Evolutionary conservation across 2,329 filamentous ascomycete species (phyloP).

Genomic region (Neofusicoccum sp.): DNA sequence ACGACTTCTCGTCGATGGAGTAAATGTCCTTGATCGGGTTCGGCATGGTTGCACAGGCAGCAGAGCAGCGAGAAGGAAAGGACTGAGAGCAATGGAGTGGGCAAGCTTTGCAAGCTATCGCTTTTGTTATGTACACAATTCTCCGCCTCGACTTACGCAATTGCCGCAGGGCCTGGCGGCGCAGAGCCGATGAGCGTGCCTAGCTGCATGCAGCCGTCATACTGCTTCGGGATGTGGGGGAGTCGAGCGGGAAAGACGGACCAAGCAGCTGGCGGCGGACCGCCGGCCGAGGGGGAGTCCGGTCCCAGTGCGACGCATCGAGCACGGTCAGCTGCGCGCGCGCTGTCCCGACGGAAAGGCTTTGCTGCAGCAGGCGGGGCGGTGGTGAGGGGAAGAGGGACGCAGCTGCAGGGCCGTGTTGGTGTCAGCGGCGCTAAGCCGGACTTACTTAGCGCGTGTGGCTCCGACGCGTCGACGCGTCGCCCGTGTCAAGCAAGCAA

Average conservation of each 20-base stretch:
- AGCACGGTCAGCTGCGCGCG: background rate
- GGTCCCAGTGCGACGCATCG: background rate
- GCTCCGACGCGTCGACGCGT: background rate
- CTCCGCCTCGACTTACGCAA: background rate
- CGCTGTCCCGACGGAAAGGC: background rate
- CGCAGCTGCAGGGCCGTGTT: background rate
- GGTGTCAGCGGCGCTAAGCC: background rate
- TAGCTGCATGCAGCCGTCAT: conserved; percentile 5
- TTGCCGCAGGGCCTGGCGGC: background rate
- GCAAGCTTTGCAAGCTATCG: background rate
- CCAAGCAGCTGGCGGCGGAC: background rate
- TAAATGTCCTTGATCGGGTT: conserved; percentile 32
- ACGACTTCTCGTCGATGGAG: conserved; percentile 34
- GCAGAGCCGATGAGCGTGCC: background rate
- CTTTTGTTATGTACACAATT: conserved; percentile 1
- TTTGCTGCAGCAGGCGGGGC: background rate
- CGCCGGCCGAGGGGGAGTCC: conserved; percentile 10
- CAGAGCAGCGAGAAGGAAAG: background rate
- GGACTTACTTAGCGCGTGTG: background rate
- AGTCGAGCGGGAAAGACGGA: background rate
- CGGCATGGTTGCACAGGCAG: conserved; percentile 1
- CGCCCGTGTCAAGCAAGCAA: background rate
- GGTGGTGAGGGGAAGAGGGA: background rate
- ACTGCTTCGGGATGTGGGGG: conserved; percentile 10
- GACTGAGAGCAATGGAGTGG: background rate